Conservation (phyloP, 2,329 filamentous ascomycete species). For the Trichoderma sp. region DNA sequence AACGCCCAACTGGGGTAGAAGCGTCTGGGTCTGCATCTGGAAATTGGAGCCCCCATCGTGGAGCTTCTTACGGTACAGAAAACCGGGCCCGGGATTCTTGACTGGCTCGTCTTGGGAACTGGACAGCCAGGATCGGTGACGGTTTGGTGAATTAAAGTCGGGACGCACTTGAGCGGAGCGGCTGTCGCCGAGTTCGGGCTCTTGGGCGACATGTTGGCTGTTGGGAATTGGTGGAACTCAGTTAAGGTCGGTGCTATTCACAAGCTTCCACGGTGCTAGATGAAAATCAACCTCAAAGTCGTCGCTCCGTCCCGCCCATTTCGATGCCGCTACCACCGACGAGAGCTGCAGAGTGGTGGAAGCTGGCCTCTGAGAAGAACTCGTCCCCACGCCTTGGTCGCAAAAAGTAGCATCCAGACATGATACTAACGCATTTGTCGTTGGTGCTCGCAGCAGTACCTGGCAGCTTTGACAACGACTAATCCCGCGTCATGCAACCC, state of each 20-base stretch:
- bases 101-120: slow-evolving; percentile 5
- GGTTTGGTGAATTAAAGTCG: slow-evolving; percentile 5
- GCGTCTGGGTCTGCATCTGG: slow-evolving; percentile 17
- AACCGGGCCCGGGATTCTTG: slow-evolving; percentile 2
- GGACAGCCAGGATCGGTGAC: slow-evolving; percentile 9
- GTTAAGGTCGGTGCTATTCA: background rate
- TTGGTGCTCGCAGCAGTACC: background rate
- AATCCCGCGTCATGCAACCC: background rate
- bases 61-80: slow-evolving; percentile 4
- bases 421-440: background rate
- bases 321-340: background rate
- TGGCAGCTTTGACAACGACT: background rate
- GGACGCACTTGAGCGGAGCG: slow-evolving; percentile 13
- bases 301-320: background rate
- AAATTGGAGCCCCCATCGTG: slow-evolving; percentile 12
- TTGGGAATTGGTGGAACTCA: background rate
- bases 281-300: background rate
- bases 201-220: background rate
- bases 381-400: background rate
- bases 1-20: slow-evolving; percentile 17
- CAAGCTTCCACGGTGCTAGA: background rate
- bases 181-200: slow-evolving; percentile 15
- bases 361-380: background rate
- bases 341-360: background rate
- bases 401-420: background rate